Conservation (phyloP, 2,329 filamentous ascomycete species). For the Penicillium verrucosum region DNA sequence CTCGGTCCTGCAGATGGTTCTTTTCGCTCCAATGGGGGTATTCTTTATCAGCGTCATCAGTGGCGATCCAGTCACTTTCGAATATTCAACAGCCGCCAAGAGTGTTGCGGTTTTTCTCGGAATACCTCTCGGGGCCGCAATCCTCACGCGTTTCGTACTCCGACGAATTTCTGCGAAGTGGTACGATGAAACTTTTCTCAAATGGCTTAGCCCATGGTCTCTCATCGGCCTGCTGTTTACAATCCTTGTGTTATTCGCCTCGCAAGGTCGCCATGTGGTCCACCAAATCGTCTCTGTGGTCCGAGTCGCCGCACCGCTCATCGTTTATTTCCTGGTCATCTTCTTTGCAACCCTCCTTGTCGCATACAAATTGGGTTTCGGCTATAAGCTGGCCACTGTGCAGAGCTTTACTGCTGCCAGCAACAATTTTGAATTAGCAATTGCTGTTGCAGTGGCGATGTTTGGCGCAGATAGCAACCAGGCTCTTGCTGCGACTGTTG, state of each 20-base stretch:
- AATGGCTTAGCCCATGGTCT: slow-evolving; percentile 67
- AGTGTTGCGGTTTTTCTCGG: slow-evolving; percentile 82
- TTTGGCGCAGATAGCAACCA: slow-evolving; percentile 76
- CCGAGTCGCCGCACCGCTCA: slow-evolving; percentile 72
- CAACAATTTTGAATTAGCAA: slow-evolving; percentile 91
- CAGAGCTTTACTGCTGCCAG: slow-evolving; percentile 88
- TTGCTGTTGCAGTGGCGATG: slow-evolving; percentile 79
- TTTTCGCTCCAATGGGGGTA: slow-evolving; percentile 67
- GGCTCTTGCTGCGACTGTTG: slow-evolving; percentile 77
- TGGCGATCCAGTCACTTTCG: slow-evolving; percentile 44
- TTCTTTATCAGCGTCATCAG: slow-evolving; percentile 70
- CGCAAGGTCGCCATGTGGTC: slow-evolving; percentile 72
- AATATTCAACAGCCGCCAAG: slow-evolving; percentile 68
- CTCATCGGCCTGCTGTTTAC: slow-evolving; percentile 83
- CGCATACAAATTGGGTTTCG: slow-evolving; percentile 65
- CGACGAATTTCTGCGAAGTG: slow-evolving; percentile 54
- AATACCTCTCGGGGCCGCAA: slow-evolving; percentile 74
- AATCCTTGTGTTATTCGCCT: slow-evolving; percentile 80
- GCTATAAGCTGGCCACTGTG: slow-evolving; percentile 66
- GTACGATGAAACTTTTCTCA: slow-evolving; percentile 70
- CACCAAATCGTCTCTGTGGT: slow-evolving; percentile 80
- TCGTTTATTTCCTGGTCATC: slow-evolving; percentile 76
- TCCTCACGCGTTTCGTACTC: slow-evolving; percentile 68
- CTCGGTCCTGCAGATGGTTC: slow-evolving; percentile 69
- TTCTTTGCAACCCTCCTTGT: slow-evolving; percentile 67